Percentiles rank a stretch among this genome's conserved stretches.
Evolutionary conservation across 306 rosid genomes (phyloP).

Genomic region (Quercus berberidifolia): DNA sequence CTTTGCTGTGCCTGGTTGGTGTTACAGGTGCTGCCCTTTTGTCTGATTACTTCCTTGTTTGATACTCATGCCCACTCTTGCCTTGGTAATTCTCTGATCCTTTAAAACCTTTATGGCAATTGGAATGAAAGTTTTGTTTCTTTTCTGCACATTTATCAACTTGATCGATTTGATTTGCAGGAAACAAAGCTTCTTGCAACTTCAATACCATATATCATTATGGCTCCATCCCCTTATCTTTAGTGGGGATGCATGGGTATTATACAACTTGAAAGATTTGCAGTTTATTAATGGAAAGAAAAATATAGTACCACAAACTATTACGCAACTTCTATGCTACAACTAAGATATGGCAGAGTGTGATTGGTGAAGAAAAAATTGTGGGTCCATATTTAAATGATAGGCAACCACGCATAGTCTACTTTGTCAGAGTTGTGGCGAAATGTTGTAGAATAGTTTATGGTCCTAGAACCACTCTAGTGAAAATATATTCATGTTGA

Average conservation of each 20-base stretch:
- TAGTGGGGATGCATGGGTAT: background rate
- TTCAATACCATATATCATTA: background rate
- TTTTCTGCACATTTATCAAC: background rate
- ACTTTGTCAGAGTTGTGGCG: no score
- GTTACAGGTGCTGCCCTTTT: slow-evolving; percentile 58
- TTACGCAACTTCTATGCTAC: no score
- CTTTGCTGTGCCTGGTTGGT: slow-evolving; percentile 53
- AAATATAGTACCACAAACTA: no score
- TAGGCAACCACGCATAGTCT: no score
- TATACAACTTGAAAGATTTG: background rate
- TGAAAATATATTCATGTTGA: background rate
- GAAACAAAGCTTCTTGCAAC: background rate
- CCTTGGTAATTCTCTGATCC: slow-evolving; percentile 12
- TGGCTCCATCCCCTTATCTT: background rate
- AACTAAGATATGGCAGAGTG: no score
- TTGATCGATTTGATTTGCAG: slow-evolving; percentile 1
- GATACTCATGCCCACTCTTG: slow-evolving; percentile 10
- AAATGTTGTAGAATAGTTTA: no score
- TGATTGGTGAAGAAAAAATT: no score
- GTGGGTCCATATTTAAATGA: no score
- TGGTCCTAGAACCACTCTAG: no score
- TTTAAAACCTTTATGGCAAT: background rate
- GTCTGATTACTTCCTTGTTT: slow-evolving; percentile 65
- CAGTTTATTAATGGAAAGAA: background rate
- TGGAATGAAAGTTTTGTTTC: background rate